These are phyloP conservation scores for Umbelopsis vinacea DNA, from an alignment of 192 early-diverging fungal species.

Conservation along the genomic window DNA sequence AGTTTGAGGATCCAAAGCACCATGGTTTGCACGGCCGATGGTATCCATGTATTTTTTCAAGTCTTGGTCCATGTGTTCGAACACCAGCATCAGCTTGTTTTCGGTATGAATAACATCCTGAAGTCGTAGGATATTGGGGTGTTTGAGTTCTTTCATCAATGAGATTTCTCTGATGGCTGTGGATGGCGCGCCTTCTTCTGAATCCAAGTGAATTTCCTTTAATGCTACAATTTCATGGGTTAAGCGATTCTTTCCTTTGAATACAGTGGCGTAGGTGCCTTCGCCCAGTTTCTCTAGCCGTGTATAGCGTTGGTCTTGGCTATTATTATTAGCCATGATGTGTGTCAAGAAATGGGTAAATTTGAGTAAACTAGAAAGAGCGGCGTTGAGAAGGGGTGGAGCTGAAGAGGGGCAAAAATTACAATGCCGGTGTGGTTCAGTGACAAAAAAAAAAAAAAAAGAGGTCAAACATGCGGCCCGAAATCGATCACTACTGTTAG, in stretches of 20 bases:
- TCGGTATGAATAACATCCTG: conserved; percentile 87
- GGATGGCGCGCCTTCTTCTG: conserved; percentile 93
- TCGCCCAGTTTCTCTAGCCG: conserved; percentile 95
- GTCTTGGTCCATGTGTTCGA: conserved; percentile 89
- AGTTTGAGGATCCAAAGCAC: conserved; percentile 60
- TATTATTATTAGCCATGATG: conserved; percentile 19
- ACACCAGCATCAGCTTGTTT: conserved; percentile 83
- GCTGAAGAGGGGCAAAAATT: not conserved
- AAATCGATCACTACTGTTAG: not conserved
- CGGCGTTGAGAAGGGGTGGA: not conserved
- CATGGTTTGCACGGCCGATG: conserved; percentile 61
- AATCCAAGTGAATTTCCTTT: conserved; percentile 93
- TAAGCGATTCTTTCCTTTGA: conserved; percentile 79
- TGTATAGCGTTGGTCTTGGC: conserved; percentile 55
- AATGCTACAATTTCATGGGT: conserved; percentile 90
- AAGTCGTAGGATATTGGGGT: conserved; percentile 87
- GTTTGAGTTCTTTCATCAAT: conserved; percentile 94
- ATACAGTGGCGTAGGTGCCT: conserved; percentile 94
- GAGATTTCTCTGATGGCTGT: conserved; percentile 99
- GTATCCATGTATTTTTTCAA: conserved; percentile 88
- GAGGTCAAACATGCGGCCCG: not conserved
- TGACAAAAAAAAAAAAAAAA: not conserved
- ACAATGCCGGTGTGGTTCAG: not conserved
- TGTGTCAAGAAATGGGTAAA: conserved; percentile 1
- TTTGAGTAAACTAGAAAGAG: not conserved